A percentile compares a stretch with the other conserved stretches of the same genome.
phyloP scores from a whole-genome alignment of 169 alveolate genomes.

The Eimeria necatrix region DNA sequence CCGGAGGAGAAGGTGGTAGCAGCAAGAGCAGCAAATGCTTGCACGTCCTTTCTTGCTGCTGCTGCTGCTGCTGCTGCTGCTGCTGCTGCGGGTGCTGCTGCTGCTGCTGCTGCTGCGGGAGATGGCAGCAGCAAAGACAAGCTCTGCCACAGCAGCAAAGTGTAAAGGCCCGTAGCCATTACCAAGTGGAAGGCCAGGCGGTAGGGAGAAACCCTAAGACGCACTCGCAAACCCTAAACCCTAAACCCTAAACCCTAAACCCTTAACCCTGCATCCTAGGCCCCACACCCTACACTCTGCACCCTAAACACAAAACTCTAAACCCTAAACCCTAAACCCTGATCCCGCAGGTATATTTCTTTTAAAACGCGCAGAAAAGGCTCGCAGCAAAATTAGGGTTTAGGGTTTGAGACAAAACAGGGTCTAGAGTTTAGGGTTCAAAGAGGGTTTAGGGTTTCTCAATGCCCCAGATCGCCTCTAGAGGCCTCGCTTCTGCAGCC shows the following conservation, averaged over 20 bases:
- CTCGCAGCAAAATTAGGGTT: too few relatives aligned
- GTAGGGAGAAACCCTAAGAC: conserved; percentile 45
- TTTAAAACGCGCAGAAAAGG: too few relatives aligned
- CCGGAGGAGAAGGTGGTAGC: conserved; percentile 80
- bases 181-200: conserved; percentile 80
- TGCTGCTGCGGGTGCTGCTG: conserved; percentile 1
- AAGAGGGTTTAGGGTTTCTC: too few relatives aligned
- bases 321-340: conserved; percentile 49
- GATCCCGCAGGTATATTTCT: too few relatives aligned
- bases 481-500: too few relatives aligned
- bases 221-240: not conserved
- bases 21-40: conserved; percentile 62
- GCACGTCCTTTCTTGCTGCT: conserved; percentile 23
- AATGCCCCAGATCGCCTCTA: too few relatives aligned
- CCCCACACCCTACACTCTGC: not conserved
- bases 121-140: conserved; percentile 36
- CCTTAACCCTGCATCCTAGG: too few relatives aligned
- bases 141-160: conserved; percentile 77
- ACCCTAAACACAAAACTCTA: not conserved
- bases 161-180: conserved; percentile 75
- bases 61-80: conserved; percentile 19
- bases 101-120: not conserved
- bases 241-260: not conserved
- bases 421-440: too few relatives aligned
- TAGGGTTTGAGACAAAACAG: too few relatives aligned